Conservation (phyloP, 768 basidiomycete genomes). For the Trametes cubensis region DNA sequence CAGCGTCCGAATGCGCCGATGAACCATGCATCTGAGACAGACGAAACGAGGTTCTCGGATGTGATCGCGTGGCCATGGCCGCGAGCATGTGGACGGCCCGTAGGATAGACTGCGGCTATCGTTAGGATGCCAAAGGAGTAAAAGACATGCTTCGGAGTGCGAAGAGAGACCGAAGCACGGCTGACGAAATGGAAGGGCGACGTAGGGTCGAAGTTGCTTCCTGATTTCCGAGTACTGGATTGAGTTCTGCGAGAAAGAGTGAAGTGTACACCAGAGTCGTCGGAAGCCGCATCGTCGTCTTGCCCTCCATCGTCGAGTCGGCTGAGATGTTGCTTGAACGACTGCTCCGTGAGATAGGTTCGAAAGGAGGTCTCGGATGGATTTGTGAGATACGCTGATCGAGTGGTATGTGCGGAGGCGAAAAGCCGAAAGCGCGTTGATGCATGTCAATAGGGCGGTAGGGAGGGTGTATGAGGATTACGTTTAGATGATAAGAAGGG, state of each 20-base stretch:
- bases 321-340: conserved; percentile 91
- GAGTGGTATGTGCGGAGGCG: conserved; percentile 18
- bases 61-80: conserved; percentile 19
- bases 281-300: conserved; percentile 46
- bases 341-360: conserved; percentile 94
- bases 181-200: conserved; percentile 85
- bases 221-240: conserved; percentile 23
- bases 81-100: conserved; percentile 34
- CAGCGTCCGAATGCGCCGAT: conserved; percentile 89
- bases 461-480: not conserved
- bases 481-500: conserved; percentile 9
- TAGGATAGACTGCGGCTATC: conserved; percentile 74
- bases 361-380: conserved; percentile 94
- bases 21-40: conserved; percentile 77
- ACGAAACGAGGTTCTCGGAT: conserved; percentile 16
- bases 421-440: not conserved
- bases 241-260: conserved; percentile 27
- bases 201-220: conserved; percentile 29
- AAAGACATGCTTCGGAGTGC: conserved; percentile 88
- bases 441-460: not conserved
- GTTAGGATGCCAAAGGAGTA: conserved; percentile 87
- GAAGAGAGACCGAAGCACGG: conserved; percentile 88
- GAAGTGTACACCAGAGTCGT: conserved; percentile 33
- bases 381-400: conserved; percentile 89
- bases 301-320: conserved; percentile 72